phyloP scores from a whole-genome alignment of 2,329 filamentous ascomycete species.

The Colletotrichum tropicale region DNA sequence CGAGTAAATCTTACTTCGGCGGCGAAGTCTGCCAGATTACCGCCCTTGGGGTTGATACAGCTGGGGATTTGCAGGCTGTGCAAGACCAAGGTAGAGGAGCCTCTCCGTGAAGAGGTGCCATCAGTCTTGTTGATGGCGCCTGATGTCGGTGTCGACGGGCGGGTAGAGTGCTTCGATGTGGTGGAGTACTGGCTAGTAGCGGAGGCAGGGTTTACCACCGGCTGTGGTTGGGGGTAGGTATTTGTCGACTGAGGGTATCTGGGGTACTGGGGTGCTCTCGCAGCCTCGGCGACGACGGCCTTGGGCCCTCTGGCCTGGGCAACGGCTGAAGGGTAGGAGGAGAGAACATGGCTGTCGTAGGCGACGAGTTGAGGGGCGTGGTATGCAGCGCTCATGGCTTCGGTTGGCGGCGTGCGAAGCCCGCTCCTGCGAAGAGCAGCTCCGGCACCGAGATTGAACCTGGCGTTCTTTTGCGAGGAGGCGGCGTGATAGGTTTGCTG shows the following conservation, averaged over 20 bases:
- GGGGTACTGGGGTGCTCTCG: slow-evolving; percentile 33
- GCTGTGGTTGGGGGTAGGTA: slow-evolving; percentile 20
- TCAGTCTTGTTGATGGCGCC: slow-evolving; percentile 32
- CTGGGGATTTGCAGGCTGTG: slow-evolving; percentile 74
- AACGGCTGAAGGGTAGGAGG: slow-evolving; percentile 40
- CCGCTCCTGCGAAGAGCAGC: slow-evolving; percentile 38
- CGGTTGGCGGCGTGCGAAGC: slow-evolving; percentile 55
- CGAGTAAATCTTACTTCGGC: slow-evolving; percentile 64
- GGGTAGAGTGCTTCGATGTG: slow-evolving; percentile 36
- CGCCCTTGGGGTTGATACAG: slow-evolving; percentile 76
- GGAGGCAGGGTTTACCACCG: slow-evolving; percentile 16
- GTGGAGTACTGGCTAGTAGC: slow-evolving; percentile 22
- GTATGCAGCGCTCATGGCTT: slow-evolving; percentile 60
- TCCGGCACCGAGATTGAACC: slow-evolving; percentile 17
- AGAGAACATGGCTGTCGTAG: slow-evolving; percentile 50
- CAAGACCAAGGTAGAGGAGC: slow-evolving; percentile 52
- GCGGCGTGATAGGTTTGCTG: background rate
- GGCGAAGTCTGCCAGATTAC: slow-evolving; percentile 81
- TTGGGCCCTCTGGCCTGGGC: slow-evolving; percentile 37
- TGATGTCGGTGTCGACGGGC: slow-evolving; percentile 41
- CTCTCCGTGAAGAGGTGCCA: slow-evolving; percentile 37
- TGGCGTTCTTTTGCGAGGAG: background rate
- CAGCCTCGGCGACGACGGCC: slow-evolving; percentile 35
- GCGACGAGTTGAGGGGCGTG: slow-evolving; percentile 48
- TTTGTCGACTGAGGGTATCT: slow-evolving; percentile 29